Conservation (phyloP, 306 rosid species). For the Arachis stenosperma region DNA sequence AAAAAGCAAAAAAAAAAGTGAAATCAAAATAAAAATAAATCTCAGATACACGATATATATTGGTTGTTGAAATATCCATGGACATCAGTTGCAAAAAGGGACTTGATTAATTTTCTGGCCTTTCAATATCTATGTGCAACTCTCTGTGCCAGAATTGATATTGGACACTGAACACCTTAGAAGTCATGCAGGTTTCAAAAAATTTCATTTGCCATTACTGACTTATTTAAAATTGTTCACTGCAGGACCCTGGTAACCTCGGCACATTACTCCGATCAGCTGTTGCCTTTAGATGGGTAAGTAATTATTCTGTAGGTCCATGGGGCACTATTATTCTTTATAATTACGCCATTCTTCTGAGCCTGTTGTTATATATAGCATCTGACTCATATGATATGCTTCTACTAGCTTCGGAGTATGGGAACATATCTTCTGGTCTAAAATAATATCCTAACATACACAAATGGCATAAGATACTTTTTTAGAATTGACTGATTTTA, state of each 20-base stretch:
- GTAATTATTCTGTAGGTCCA: slow-evolving; percentile 34
- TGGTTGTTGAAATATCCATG: not conserved
- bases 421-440: slow-evolving; percentile 21
- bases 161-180: slow-evolving; percentile 14
- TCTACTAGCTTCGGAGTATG: not conserved
- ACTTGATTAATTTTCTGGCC: slow-evolving; percentile 11
- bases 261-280: slow-evolving; percentile 92
- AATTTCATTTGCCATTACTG: slow-evolving; percentile 34
- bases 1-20: no score
- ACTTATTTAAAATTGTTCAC: slow-evolving; percentile 34
- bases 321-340: slow-evolving; percentile 5
- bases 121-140: not conserved
- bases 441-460: slow-evolving; percentile 1
- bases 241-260: slow-evolving; percentile 96
- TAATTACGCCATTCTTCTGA: slow-evolving; percentile 4
- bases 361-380: slow-evolving; percentile 9
- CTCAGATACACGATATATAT: not conserved
- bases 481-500: slow-evolving; percentile 21
- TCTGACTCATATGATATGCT: slow-evolving; percentile 15
- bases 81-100: slow-evolving; percentile 11
- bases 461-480: not conserved
- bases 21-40: not conserved
- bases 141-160: not conserved
- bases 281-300: slow-evolving; percentile 90
- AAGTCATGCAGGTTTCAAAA: slow-evolving; percentile 34